Conservation (phyloP, 2,329 filamentous ascomycete genomes). For the Scopulariopsis brevicaulis region DNA sequence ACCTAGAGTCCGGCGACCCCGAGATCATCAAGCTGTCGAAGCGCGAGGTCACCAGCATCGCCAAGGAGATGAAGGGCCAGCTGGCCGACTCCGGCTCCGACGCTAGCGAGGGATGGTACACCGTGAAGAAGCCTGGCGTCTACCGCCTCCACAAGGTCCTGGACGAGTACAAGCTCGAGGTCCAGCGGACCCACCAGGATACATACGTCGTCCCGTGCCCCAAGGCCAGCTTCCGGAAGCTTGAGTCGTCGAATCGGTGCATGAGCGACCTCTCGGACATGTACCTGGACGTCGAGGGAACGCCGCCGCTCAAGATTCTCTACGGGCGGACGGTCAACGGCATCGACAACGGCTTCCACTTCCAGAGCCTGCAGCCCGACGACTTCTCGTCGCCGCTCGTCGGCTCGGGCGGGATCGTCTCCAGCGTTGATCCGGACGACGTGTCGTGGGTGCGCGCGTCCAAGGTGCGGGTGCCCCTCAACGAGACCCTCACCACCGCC, state of each 20-base stretch:
- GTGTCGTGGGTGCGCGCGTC: constrained; percentile 72
- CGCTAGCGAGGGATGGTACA: constrained; percentile 59
- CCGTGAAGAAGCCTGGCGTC: constrained; percentile 75
- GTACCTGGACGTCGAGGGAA: constrained; percentile 72
- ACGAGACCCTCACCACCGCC: constrained; percentile 72
- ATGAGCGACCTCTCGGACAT: constrained; percentile 81
- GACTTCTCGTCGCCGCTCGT: constrained; percentile 69
- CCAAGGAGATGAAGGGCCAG: constrained; percentile 56
- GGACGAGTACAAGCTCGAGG: constrained; percentile 89
- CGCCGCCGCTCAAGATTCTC: constrained; percentile 81
- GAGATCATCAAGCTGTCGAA: constrained; percentile 68
- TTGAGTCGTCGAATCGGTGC: constrained; percentile 58
- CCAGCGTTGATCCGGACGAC: constrained; percentile 49
- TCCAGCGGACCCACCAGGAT: constrained; percentile 64
- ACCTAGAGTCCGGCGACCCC: constrained; percentile 68
- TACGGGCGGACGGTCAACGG: constrained; percentile 84
- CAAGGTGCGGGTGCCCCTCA: constrained; percentile 69
- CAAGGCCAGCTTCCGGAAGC: constrained; percentile 58
- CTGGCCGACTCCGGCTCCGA: constrained; percentile 48
- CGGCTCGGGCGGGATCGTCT: constrained; percentile 46
- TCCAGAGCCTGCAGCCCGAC: constrained; percentile 88
- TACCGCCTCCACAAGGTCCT: constrained; percentile 79
- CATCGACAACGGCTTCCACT: constrained; percentile 73
- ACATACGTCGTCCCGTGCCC: constrained; percentile 83
- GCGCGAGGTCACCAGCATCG: constrained; percentile 64